Conservation (phyloP, 495 filamentous ascomycete species). For the Xylaria castorea region DNA sequence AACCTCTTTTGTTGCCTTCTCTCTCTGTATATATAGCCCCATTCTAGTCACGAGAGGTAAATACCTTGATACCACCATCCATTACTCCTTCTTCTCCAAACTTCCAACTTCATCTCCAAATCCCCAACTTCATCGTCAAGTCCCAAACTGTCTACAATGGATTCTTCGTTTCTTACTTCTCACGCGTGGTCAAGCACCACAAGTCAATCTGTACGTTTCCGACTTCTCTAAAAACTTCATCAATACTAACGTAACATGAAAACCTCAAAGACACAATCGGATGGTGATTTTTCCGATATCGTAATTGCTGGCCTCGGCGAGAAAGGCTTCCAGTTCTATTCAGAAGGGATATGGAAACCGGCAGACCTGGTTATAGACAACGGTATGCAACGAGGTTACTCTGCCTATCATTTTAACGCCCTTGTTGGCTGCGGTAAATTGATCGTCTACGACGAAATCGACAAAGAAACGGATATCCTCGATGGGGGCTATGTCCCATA, state of each 20-base stretch:
- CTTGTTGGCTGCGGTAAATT: not conserved
- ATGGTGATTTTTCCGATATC: not conserved
- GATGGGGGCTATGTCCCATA: not conserved
- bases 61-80: not conserved
- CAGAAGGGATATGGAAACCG: not conserved
- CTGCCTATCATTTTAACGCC: not conserved
- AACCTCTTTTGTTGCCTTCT: not conserved
- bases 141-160: not conserved
- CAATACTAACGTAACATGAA: not conserved
- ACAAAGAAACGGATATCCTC: not conserved
- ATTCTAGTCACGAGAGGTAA: not conserved
- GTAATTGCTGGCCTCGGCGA: not conserved
- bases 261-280: not conserved
- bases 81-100: not conserved
- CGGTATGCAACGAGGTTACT: not conserved
- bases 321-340: not conserved
- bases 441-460: constrained; percentile 1
- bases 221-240: not conserved
- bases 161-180: not conserved
- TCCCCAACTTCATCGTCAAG: not conserved
- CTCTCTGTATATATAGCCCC: not conserved
- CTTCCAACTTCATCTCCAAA: not conserved
- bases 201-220: not conserved
- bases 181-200: not conserved
- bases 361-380: not conserved